Evolutionary conservation across 257 asterid species (phyloP), one percentile per base, ranked within the genome.

Genomic region (Petunia secreta): DNA sequence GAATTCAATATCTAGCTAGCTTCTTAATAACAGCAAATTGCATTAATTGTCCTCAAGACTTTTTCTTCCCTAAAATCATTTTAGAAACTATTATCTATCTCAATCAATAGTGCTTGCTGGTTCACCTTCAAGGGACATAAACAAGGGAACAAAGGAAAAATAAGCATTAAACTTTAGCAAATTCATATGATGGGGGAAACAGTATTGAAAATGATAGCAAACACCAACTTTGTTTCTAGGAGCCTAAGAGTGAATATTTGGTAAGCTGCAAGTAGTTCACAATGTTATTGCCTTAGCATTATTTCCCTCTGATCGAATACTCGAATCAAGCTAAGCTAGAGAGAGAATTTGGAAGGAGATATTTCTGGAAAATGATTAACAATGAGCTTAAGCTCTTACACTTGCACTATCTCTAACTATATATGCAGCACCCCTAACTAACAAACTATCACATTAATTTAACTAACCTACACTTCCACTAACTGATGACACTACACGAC

Each of bases 1-100:
- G 62, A 50, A 73, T 73, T 73, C 78, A 73, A 73, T 50, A 73
- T 71, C 78, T 36, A 34, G 39, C 78, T 34, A 34, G 39, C 78
- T 34, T 73, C 78, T 48, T 11, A 25, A 48, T 73, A 73, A 43
- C 62, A 73, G 43, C 13, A 73, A 73, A 50, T 34, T 73, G 77
- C 41, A 73, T 48, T 71, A 48, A 71, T 50, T 71, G 34, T 73
- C 44, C 25, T 25, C 7, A 73, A 36, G 78, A 73, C 62, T 34
- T 73, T 25, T 13, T 50, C 78, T 48, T 73, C 62, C 41, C 36
- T 11, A 50, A 11, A 48, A 50, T 2, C 78, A 73, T 10, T 67
- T 67, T 10, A 25, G 46, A 73, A 73, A 50, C 9, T 2, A 48
- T 11, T 39, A 71, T 5, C 40, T 46, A 25, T 71, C 62, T 48